Percentiles rank a stretch among this genome's conserved stretches.
Conservation (phyloP, 2,329 filamentous ascomycete genomes). For the Colletotrichum scovillei region DNA sequence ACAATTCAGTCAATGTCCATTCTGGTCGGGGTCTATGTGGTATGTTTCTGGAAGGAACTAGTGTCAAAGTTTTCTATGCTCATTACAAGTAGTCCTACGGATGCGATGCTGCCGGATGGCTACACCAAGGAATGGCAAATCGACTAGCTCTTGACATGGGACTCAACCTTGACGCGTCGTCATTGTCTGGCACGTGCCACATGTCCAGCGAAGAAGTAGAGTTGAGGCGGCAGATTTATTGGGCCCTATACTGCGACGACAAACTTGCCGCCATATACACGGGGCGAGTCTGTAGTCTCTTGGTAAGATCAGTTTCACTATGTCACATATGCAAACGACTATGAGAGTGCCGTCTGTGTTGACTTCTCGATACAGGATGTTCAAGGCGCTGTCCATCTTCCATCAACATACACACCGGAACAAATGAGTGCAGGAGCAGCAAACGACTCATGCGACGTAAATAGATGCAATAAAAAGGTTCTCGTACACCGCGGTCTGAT, state of each 20-base stretch:
- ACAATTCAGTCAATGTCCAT: conserved; percentile 50
- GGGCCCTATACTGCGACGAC: conserved; percentile 49
- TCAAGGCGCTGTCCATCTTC: conserved; percentile 45
- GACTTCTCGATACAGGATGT: conserved; percentile 38
- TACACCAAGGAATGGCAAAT: conserved; percentile 51
- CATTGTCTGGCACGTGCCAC: conserved; percentile 39
- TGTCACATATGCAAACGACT: background rate
- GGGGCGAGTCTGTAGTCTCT: conserved; percentile 48
- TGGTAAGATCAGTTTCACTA: conserved; percentile 39
- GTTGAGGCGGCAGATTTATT: conserved; percentile 48
- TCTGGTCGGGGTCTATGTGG: conserved; percentile 44
- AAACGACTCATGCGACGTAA: background rate
- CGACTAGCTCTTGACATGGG: conserved; percentile 51
- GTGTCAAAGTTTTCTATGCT: background rate
- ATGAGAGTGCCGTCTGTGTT: background rate
- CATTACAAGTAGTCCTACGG: conserved; percentile 43
- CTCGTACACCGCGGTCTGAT: conserved; percentile 42
- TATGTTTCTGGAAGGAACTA: background rate
- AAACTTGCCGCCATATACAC: conserved; percentile 49
- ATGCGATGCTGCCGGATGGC: conserved; percentile 48
- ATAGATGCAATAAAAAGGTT: conserved; percentile 13
- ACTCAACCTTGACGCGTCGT: conserved; percentile 47
- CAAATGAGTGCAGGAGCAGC: background rate
- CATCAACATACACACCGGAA: conserved; percentile 25
- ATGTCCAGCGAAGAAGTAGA: conserved; percentile 44